Evolutionary conservation across 768 basidiomycete species (phyloP).

Genomic region (Baorangia bicolor): DNA sequence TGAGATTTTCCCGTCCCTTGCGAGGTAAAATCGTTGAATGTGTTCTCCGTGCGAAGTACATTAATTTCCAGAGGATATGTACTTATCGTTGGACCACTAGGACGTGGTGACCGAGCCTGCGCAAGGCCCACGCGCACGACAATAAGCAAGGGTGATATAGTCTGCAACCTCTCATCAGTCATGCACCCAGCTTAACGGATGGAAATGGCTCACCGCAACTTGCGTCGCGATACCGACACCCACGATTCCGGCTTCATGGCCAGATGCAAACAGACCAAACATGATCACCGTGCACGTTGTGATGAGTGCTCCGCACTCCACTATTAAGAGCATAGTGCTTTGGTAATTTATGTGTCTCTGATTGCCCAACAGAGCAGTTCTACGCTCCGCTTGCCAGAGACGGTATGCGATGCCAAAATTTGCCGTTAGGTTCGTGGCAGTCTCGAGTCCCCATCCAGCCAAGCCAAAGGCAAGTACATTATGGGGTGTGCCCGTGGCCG

Average conservation of each 20-base stretch:
- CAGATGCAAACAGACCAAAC: slow-evolving; percentile 16
- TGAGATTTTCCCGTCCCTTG: neutral
- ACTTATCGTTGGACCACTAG: neutral
- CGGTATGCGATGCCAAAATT: slow-evolving; percentile 21
- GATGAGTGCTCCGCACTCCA: slow-evolving; percentile 23
- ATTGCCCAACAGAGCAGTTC: neutral
- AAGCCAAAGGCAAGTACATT: slow-evolving; percentile 9
- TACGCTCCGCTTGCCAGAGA: slow-evolving; percentile 9
- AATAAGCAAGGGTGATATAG: slow-evolving; percentile 20
- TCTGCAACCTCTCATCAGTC: slow-evolving; percentile 7
- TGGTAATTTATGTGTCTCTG: slow-evolving; percentile 10
- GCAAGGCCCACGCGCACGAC: slow-evolving; percentile 17
- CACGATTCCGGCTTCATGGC: slow-evolving; percentile 11
- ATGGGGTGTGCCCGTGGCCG: neutral
- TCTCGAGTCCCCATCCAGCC: slow-evolving; percentile 21
- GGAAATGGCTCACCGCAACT: slow-evolving; percentile 12
- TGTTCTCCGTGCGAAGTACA: neutral
- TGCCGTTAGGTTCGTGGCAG: slow-evolving; percentile 13
- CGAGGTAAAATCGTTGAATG: neutral
- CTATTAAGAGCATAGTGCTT: slow-evolving; percentile 13
- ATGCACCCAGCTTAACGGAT: neutral
- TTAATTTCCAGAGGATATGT: neutral
- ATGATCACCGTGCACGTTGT: slow-evolving; percentile 19
- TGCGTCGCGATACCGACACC: slow-evolving; percentile 20
- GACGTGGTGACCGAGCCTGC: neutral